These are phyloP conservation scores for Penicillium corylophilum DNA, from an alignment of 2,329 filamentous ascomycete genomes.

Conservation along the genomic window DNA sequence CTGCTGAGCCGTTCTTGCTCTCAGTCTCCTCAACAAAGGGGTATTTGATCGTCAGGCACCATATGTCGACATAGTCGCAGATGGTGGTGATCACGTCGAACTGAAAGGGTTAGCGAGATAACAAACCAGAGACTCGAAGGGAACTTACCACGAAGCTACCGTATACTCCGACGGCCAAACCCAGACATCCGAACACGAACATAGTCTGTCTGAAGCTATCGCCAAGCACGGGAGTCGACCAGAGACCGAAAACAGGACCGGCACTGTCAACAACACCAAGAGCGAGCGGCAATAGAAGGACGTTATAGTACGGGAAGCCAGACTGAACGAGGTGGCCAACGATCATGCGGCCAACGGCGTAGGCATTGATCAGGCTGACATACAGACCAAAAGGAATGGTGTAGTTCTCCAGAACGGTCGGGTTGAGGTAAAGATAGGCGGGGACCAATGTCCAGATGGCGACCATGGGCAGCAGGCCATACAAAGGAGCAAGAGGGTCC, in stretches of 20 bases:
- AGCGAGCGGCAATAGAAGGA: constrained; percentile 74
- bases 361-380: constrained; percentile 86
- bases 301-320: constrained; percentile 86
- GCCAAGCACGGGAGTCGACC: constrained; percentile 70
- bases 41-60: constrained; percentile 97
- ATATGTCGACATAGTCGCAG: constrained; percentile 97
- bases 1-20: constrained; percentile 23
- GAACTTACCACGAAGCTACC: constrained; percentile 78
- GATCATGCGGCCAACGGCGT: constrained; percentile 94
- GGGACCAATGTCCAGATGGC: constrained; percentile 73
- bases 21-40: constrained; percentile 49
- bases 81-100: constrained; percentile 95
- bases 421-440: constrained; percentile 80
- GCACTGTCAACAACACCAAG: constrained; percentile 78
- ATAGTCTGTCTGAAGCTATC: constrained; percentile 82
- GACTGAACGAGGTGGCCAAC: constrained; percentile 87
- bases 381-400: constrained; percentile 88
- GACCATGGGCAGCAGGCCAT: constrained; percentile 81
- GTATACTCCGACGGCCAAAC: constrained; percentile 84
- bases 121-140: background rate
- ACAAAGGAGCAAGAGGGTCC: constrained; percentile 66
- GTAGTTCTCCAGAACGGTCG: constrained; percentile 75
- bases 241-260: constrained; percentile 65
- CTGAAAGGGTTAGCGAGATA: constrained; percentile 27
- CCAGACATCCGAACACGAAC: constrained; percentile 85